Evolutionary conservation across 1,284 basidiomycete genomes (phyloP).

Genomic region (Cryptococcus sp.): DNA sequence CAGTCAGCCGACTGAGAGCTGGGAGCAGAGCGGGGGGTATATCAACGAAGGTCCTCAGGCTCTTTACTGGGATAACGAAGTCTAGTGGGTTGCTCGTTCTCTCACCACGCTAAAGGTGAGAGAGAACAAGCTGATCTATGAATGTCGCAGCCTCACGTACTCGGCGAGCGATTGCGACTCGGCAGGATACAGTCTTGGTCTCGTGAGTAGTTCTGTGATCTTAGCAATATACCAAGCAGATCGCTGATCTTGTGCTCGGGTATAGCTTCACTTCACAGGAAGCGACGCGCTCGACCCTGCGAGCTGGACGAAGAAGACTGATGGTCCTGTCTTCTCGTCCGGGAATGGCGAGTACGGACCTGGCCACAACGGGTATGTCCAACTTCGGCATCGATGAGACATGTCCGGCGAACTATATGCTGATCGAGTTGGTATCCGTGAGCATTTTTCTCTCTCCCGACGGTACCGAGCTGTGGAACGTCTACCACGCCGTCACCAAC

Average conservation of each 20-base stretch:
- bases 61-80: constrained; percentile 18
- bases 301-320: constrained; percentile 19
- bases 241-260: no score
- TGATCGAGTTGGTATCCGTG: not conserved
- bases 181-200: constrained; percentile 16
- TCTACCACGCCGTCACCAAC: constrained; percentile 23
- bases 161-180: constrained; percentile 20
- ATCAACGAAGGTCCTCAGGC: constrained; percentile 21
- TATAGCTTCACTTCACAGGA: constrained; percentile 14
- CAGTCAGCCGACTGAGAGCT: constrained; percentile 15
- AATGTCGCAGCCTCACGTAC: constrained; percentile 14
- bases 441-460: constrained; percentile 27
- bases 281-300: constrained; percentile 16
- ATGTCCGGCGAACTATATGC: not conserved
- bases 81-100: constrained; percentile 5
- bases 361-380: constrained; percentile 23
- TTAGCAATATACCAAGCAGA: no score
- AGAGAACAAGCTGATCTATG: not conserved
- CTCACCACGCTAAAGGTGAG: not conserved
- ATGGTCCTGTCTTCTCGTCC: constrained; percentile 22
- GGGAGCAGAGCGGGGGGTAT: constrained; percentile 19
- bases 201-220: constrained; percentile 8
- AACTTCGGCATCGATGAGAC: not conserved
- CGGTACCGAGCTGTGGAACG: constrained; percentile 26
- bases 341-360: constrained; percentile 24